A percentile compares a stretch with the other conserved stretches of the same genome.
Evolutionary conservation across 202 grass and related monocot species (phyloP).

Genomic region (Digitaria exilis): DNA sequence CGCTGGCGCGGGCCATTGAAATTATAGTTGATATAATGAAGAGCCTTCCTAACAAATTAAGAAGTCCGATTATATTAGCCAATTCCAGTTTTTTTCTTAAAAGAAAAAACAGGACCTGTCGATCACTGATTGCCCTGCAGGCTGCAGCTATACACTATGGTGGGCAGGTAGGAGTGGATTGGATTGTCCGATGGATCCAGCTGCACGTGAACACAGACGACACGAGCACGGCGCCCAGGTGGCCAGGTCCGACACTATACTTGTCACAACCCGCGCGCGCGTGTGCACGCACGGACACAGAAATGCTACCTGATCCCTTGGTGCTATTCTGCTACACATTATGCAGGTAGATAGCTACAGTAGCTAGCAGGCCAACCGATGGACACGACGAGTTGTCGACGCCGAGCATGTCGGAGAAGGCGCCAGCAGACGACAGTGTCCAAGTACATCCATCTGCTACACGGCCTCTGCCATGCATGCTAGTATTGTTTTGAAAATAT

Average conservation of each 20-base stretch:
- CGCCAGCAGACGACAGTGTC: neutral
- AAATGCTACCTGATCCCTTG: neutral
- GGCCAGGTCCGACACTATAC: neutral
- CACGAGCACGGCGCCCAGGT: neutral
- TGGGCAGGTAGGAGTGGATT: neutral
- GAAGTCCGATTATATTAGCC: no score
- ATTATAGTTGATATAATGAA: no score
- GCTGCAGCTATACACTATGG: neutral
- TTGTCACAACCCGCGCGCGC: neutral
- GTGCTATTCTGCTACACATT: neutral
- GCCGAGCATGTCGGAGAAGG: neutral
- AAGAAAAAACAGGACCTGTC: neutral
- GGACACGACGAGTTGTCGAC: neutral
- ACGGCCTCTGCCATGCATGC: no score
- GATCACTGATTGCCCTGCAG: neutral
- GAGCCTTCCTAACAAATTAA: no score
- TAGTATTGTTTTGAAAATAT: no score
- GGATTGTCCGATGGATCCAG: neutral
- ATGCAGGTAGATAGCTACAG: no score
- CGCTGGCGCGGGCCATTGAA: no score
- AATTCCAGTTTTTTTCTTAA: neutral
- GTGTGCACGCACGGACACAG: neutral
- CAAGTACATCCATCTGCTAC: no score
- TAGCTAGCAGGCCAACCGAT: neutral
- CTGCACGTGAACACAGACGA: slow-evolving; percentile 38